A percentile compares a stretch with the other conserved stretches of the same genome.
phyloP scores from a whole-genome alignment of 1,284 basidiomycete species.

The Tremellales sp. region DNA sequence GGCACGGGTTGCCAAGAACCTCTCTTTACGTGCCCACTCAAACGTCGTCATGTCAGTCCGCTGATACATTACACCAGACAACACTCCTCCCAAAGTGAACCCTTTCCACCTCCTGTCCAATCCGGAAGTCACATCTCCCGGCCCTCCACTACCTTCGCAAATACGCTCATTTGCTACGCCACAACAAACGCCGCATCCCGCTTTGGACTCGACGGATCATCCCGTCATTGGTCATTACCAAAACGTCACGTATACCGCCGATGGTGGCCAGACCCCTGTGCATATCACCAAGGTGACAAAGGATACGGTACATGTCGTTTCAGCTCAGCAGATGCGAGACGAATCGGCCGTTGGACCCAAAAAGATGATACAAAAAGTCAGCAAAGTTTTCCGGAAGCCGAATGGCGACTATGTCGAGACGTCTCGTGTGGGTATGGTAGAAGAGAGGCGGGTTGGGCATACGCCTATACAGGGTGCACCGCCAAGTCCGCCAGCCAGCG shows the following conservation, averaged over 20 bases:
- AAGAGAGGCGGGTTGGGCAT: conserved; percentile 2
- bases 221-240: neutral
- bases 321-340: conserved; percentile 6
- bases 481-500: conserved; percentile 44
- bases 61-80: no score
- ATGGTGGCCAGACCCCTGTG: conserved; percentile 16
- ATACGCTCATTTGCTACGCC: conserved; percentile 14
- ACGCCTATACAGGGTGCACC: conserved; percentile 41
- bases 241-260: conserved; percentile 3
- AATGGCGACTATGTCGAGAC: conserved; percentile 4
- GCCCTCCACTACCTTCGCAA: conserved; percentile 24
- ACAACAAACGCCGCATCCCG: conserved; percentile 5
- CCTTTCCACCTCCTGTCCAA: conserved; percentile 36
- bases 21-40: no score
- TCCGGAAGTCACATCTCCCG: conserved; percentile 15
- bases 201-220: conserved; percentile 4
- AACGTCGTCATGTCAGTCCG: no score
- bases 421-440: neutral
- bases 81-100: conserved; percentile 26
- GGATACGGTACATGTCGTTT: conserved; percentile 27
- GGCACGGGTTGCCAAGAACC: no score
- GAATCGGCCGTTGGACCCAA: conserved; percentile 6
- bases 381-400: conserved; percentile 25
- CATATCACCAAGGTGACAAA: conserved; percentile 40
- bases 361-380: conserved; percentile 32